These are phyloP conservation scores for Cyphellophora europaea DNA, from an alignment of 2,329 filamentous ascomycete species.

Conservation along the genomic window DNA sequence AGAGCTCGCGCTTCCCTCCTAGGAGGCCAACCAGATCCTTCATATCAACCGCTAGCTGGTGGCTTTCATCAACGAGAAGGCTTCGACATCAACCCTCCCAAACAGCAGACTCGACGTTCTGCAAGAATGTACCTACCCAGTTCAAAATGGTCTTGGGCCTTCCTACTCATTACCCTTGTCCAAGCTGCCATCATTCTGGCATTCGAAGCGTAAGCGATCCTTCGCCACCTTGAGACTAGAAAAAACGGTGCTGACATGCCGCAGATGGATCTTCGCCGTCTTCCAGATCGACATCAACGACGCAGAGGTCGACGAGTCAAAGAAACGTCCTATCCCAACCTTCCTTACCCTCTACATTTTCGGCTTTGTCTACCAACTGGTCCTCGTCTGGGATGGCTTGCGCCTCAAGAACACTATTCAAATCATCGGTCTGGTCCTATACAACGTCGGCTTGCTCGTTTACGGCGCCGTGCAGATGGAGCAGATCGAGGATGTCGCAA, in stretches of 20 bases:
- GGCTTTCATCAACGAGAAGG: conserved; percentile 45
- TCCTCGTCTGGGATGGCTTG: conserved; percentile 87
- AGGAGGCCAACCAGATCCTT: conserved; percentile 42
- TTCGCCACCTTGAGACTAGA: not conserved
- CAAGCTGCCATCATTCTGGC: conserved; percentile 74
- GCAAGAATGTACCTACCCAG: conserved; percentile 66
- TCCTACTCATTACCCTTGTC: conserved; percentile 61
- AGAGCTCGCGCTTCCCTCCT: conserved; percentile 50
- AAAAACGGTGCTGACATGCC: conserved; percentile 7
- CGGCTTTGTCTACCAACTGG: conserved; percentile 83
- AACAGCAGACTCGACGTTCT: conserved; percentile 10
- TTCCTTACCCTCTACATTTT: conserved; percentile 97
- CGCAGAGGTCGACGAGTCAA: conserved; percentile 29
- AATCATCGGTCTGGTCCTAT: conserved; percentile 86
- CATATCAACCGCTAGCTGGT: conserved; percentile 37
- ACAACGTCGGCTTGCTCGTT: conserved; percentile 83
- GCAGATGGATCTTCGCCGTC: conserved; percentile 77
- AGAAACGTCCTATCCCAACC: conserved; percentile 68
- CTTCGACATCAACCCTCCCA: conserved; percentile 26
- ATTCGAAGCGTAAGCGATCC: conserved; percentile 69
- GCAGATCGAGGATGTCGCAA: conserved; percentile 71
- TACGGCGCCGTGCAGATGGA: conserved; percentile 91
- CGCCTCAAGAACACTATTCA: conserved; percentile 97
- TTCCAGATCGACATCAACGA: conserved; percentile 56
- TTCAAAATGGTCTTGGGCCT: conserved; percentile 80